Percentiles rank a stretch among this genome's conserved stretches.
phyloP scores from a whole-genome alignment of 768 basidiomycete species.

The Lactarius quietus region DNA sequence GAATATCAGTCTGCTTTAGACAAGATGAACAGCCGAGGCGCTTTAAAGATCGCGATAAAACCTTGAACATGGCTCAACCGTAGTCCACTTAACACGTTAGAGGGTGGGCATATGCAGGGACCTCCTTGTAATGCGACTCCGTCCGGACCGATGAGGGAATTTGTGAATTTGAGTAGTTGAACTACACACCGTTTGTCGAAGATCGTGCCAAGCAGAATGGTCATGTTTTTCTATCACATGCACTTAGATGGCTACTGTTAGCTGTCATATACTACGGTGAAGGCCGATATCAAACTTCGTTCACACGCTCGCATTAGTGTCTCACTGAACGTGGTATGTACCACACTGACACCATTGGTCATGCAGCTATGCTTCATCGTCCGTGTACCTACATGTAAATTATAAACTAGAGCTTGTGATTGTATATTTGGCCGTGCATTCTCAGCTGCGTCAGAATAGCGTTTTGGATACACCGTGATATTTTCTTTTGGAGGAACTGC shows the following conservation, averaged over 20 bases:
- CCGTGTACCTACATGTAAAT: no score
- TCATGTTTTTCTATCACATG: not conserved
- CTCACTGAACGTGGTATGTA: no score
- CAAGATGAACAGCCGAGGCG: constrained; percentile 55
- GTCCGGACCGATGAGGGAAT: not conserved
- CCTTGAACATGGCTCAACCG: constrained; percentile 31
- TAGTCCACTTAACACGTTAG: not conserved
- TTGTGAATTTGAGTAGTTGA: not conserved
- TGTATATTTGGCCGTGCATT: no score
- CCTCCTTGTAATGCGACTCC: not conserved
- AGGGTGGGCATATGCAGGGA: not conserved
- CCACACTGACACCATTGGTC: no score
- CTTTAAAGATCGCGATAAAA: constrained; percentile 52
- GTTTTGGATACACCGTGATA: not conserved
- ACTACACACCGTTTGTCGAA: not conserved
- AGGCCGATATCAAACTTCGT: no score
- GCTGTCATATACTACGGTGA: no score
- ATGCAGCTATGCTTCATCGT: no score
- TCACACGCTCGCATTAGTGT: no score
- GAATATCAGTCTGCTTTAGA: constrained; percentile 65
- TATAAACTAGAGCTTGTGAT: no score
- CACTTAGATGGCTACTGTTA: no score
- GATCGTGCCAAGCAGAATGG: not conserved
- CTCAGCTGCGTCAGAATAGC: not conserved
- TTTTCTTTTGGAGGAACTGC: not conserved